Evolutionary conservation across 345 rosid genomes (phyloP).

Genomic region (Trapa bicornis): DNA sequence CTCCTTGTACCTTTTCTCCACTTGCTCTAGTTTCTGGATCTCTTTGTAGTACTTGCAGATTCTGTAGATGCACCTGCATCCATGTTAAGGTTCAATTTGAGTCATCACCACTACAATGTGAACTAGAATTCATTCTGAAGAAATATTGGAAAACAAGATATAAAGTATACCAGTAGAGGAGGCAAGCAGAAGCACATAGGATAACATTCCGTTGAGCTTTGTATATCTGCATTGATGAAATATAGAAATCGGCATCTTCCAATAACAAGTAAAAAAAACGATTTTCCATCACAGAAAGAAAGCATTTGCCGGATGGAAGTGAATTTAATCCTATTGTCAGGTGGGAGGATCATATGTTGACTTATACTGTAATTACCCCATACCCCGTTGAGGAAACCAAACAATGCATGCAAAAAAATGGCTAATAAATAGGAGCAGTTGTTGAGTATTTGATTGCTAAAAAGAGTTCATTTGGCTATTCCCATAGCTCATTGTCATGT

Average conservation of each 20-base stretch:
- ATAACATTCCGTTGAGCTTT: slow-evolving; percentile 83
- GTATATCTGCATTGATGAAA: slow-evolving; percentile 38
- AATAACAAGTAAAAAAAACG: background rate
- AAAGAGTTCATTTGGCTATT: background rate
- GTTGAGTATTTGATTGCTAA: too few species aligned
- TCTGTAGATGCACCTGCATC: slow-evolving; percentile 63
- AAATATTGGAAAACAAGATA: background rate
- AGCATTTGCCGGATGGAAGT: background rate
- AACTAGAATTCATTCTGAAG: background rate
- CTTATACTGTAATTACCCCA: too few species aligned
- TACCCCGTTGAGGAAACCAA: too few species aligned
- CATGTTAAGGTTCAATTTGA: background rate
- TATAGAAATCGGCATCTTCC: background rate
- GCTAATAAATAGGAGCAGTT: too few species aligned
- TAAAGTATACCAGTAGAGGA: slow-evolving; percentile 64
- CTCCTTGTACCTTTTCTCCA: slow-evolving; percentile 4
- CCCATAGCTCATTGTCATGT: background rate
- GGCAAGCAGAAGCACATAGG: slow-evolving; percentile 61
- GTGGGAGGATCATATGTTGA: too few species aligned
- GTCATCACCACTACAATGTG: background rate
- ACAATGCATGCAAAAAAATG: too few species aligned
- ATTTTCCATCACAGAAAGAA: background rate
- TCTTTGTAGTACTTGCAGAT: slow-evolving; percentile 23
- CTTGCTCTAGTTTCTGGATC: slow-evolving; percentile 4
- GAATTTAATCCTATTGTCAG: background rate